Evolutionary conservation across 768 basidiomycete species (phyloP).

Genomic region (Mycena maculata): DNA sequence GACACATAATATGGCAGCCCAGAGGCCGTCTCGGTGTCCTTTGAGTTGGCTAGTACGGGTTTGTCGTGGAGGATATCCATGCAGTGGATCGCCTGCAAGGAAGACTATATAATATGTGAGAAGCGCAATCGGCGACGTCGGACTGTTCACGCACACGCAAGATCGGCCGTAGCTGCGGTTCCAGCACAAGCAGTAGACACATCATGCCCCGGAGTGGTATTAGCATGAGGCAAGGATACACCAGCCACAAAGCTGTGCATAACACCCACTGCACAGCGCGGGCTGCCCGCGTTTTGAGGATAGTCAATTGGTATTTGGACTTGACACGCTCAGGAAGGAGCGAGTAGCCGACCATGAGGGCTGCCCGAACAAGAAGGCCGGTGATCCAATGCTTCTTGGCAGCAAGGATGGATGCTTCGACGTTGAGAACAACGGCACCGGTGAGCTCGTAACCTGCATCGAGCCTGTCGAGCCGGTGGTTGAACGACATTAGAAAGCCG

Average conservation of each 20-base stretch:
- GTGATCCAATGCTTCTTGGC: slow-evolving; percentile 27
- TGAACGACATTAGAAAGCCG: slow-evolving; percentile 30
- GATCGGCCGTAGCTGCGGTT: slow-evolving; percentile 21
- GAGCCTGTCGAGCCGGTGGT: slow-evolving; percentile 25
- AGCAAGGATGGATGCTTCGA: slow-evolving; percentile 23
- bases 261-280: slow-evolving; percentile 23
- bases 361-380: slow-evolving; percentile 14
- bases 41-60: slow-evolving; percentile 16
- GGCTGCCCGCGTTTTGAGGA: slow-evolving; percentile 19
- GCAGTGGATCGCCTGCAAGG: slow-evolving; percentile 26
- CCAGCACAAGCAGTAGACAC: slow-evolving; percentile 25
- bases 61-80: slow-evolving; percentile 31
- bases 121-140: not conserved
- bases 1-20: slow-evolving; percentile 11
- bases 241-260: slow-evolving; percentile 15
- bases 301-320: slow-evolving; percentile 18
- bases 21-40: not conserved
- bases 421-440: slow-evolving; percentile 22
- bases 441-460: slow-evolving; percentile 27
- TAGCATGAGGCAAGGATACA: slow-evolving; percentile 24
- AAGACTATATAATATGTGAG: slow-evolving; percentile 5
- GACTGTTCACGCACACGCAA: slow-evolving; percentile 10
- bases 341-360: slow-evolving; percentile 31
- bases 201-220: slow-evolving; percentile 30
- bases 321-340: slow-evolving; percentile 27